Evolutionary conservation across 208 protist genomes (phyloP).

Genomic region (Crithidia expoeki): DNA sequence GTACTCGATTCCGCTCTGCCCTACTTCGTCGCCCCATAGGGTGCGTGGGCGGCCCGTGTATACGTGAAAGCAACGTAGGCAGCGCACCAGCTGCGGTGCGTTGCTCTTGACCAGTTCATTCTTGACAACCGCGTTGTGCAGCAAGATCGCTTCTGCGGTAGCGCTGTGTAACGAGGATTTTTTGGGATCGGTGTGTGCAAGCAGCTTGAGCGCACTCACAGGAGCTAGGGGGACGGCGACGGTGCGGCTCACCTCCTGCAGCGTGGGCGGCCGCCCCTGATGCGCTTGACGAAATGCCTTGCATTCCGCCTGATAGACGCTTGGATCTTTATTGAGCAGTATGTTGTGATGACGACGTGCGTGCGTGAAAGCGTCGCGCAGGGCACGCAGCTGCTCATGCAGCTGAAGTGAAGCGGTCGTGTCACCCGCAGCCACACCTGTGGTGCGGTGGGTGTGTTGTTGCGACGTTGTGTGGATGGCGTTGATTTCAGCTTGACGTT

Average conservation of each 20-base stretch:
- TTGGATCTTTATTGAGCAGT: slow-evolving; percentile 57
- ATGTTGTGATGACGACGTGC: slow-evolving; percentile 46
- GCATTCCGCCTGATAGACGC: slow-evolving; percentile 54
- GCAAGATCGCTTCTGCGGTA: slow-evolving; percentile 49
- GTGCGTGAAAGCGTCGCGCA: slow-evolving; percentile 36
- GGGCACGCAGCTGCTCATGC: slow-evolving; percentile 19
- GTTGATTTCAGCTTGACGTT: slow-evolving; percentile 9
- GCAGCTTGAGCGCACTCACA: slow-evolving; percentile 57
- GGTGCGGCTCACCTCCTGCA: slow-evolving; percentile 53
- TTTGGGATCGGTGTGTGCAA: slow-evolving; percentile 34
- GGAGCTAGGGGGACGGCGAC: slow-evolving; percentile 66
- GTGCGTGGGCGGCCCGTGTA: slow-evolving; percentile 73
- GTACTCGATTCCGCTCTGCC: slow-evolving; percentile 68
- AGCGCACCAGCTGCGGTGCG: slow-evolving; percentile 67
- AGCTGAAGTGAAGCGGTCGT: slow-evolving; percentile 12
- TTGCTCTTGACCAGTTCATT: slow-evolving; percentile 72
- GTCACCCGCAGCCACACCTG: too few species aligned
- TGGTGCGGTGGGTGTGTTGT: neutral
- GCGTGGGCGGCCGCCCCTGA: slow-evolving; percentile 35
- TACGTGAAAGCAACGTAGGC: slow-evolving; percentile 81
- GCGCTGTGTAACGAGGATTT: slow-evolving; percentile 38
- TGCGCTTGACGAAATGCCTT: slow-evolving; percentile 60
- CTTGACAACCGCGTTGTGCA: slow-evolving; percentile 63
- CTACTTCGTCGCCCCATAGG: slow-evolving; percentile 61
- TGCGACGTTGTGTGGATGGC: neutral